Evolutionary conservation across 305 asterid genomes (phyloP), one percentile per base, ranked within the genome.

Genomic region (Fraxinus latifolia): DNA sequence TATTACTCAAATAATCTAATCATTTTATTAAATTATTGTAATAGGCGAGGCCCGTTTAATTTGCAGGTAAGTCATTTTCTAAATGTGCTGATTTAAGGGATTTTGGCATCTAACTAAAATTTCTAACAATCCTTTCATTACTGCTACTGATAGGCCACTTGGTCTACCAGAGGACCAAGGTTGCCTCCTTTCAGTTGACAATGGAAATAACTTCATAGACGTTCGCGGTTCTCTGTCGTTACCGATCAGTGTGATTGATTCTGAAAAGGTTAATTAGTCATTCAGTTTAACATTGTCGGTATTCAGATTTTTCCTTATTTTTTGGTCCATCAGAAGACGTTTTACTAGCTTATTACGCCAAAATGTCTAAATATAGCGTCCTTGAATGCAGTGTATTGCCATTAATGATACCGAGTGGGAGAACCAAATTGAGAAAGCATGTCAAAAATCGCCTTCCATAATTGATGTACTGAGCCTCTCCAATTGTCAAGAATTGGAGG

Each of bases 31-130:
- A 25, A 75, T 74, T 72, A 32, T 75, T 78, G 31, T 79, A 80
- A 78, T 77, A 94, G 98, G 96, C 1, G 96, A 94, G 80, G 93
- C 91, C 67, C 86, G 90, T 36, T 81, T 94, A 70, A 87, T 91
- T 82, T 92, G 96, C 92, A 92, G 98, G 98, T 94, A 84, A 74
- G 86, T 42, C 65, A 39, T 83, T 34, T 83, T 79, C 15, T 33
- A 36, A 25, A 55, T 14, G 44, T 53, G 68, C 34, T 3, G 36
- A 65, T n/a, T 19, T 33, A 23, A n/a, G 21, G 72, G 36, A 42
- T n/a, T 65, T 17, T 65, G 37, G 14, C 19, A 67, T 37, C 11
- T 53, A 74, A 73, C 14, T 83, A 31, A 37, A 65, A 31, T 67
- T 72, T 27, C 42, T 15, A 44, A 31, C 42, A 44, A 25, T 53